Base-by-base conservation (phyloP, 129 eudicot genomes). In the Helianthus tuberosus region DNA sequence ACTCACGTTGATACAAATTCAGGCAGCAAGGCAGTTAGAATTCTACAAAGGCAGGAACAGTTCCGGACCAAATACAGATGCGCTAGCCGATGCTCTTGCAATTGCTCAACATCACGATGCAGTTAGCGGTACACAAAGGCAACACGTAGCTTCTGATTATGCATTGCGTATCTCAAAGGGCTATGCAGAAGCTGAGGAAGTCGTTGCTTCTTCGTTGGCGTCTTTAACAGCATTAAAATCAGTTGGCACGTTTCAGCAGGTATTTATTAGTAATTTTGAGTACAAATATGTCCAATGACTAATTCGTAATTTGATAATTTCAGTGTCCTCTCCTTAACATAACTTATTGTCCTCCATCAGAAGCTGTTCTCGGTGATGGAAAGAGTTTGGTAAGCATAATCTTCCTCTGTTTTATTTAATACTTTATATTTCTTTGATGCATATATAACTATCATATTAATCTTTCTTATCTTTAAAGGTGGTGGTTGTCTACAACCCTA, bases 11-110 rank as follows among this genome's bases (percentile, higher is more conserved):
- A 32, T 46, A 64, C 20, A 71, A 68, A 68, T 59, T 63, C 80
- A 93, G 98, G 98, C 96, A 70, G 98, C 98, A 72, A 87, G 96
- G 75, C 98, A 93, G 73, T 80, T 93, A 84, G 98, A 93, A 77
- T 88, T 82, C 67, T 82, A 77, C 36, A 76, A 70, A 68, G 96
- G 98, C 12, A 84, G 94, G 86, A 67, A 71, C 64, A 69, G 75
- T 52, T 81, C 83, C 38, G 87, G 91, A 41, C 87, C 92, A 72
- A 82, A 76, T 64, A 87, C 96, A 47, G 96, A 93, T 80, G 70
- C 81, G 75, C 58, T 93, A 59, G 98, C 87, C 68, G 87, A 89
- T 93, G 98, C 95, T 60, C 82, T 93, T 72, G 95, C 96, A 60
- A 82, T 92, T 60, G 96, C 94, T 75, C 96, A 92, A 64, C 98